These are phyloP conservation scores for Blastobotrys apis DNA, from an alignment of 1,139 yeast species.

Conservation along the genomic window DNA sequence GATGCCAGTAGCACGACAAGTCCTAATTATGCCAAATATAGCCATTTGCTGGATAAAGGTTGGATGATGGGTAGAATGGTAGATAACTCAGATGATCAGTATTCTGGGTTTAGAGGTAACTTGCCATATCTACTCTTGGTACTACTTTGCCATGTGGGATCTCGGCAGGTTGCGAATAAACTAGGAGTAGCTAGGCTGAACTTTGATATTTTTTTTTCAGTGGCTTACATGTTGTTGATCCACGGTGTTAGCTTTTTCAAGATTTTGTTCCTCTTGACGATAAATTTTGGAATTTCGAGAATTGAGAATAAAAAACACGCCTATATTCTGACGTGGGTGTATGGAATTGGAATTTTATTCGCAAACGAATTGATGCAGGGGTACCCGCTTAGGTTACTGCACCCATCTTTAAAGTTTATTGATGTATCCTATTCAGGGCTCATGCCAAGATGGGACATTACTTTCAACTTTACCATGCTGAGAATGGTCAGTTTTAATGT, in stretches of 20 bases:
- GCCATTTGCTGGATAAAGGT: slow-evolving; percentile 70
- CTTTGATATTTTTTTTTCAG: slow-evolving; percentile 72
- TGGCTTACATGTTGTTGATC: slow-evolving; percentile 62
- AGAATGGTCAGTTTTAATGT: slow-evolving; percentile 78
- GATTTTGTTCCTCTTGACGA: slow-evolving; percentile 52
- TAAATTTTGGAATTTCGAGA: slow-evolving; percentile 54
- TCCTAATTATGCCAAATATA: slow-evolving; percentile 66
- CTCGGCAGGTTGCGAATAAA: slow-evolving; percentile 34
- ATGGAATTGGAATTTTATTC: slow-evolving; percentile 71
- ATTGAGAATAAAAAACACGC: slow-evolving; percentile 29
- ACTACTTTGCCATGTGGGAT: slow-evolving; percentile 48
- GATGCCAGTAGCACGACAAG: slow-evolving; percentile 66
- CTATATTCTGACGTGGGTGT: slow-evolving; percentile 55
- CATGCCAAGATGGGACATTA: slow-evolving; percentile 91
- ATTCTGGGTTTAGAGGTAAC: slow-evolving; percentile 80
- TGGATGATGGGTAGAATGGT: slow-evolving; percentile 38
- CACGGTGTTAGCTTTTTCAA: slow-evolving; percentile 75
- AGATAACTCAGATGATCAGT: slow-evolving; percentile 85
- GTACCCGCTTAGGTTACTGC: slow-evolving; percentile 42
- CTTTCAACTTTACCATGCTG: slow-evolving; percentile 81
- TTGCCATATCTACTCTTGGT: slow-evolving; percentile 59
- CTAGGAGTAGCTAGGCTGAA: slow-evolving; percentile 39
- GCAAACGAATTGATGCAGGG: slow-evolving; percentile 65
- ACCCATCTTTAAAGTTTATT: slow-evolving; percentile 41
- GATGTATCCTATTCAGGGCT: slow-evolving; percentile 54